Evolutionary conservation across 2,329 filamentous ascomycete genomes (phyloP), one percentile per base, ranked within the genome.

Genomic region (Microdochium nivale): DNA sequence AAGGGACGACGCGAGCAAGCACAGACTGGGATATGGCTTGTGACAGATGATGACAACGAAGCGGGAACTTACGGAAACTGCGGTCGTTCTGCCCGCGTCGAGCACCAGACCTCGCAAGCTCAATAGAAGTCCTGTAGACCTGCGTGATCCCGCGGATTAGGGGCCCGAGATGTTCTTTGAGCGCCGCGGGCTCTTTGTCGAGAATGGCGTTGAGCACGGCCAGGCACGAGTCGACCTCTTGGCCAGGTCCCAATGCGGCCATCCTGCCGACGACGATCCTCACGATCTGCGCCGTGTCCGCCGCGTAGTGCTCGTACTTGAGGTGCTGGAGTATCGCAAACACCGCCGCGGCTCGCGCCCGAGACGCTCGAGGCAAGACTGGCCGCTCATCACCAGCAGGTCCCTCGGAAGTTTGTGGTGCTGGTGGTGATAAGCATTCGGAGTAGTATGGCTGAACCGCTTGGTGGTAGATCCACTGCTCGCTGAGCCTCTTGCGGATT

Each of bases 291-390:
- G 68, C 68, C 1, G 71, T 64, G 48, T 83, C 78, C 16, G 74
- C 71, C 44, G 79, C 71, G 60, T 79, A 83, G 19, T 80, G 70
- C 2, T 69, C 60, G 50, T 75, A 79, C 19, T 64, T 65, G 52
- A 81, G 70, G 59, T 79, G 71, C 54, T 70, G 73, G 8, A 80
- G 65, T 47, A 78, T 68, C 0, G 74, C 65, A 4, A 83, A 67
- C 5, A 75, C 68, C 2, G 70, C 73, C 25, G 79, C 67, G 27
- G 75, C 70, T 49, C 72, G 73, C 53, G 74, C 75, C 1, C 61
- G 56, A 9, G 66, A 56, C 5, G 19, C 10, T 19, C 19, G 5
- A 16, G 16, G 14, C 40, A 44, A 13, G 3, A 13, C 23, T 19
- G n/a, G 40, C n/a, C n/a, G n/a, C 16, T 44, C 19, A 7, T 37